Base-by-base conservation (phyloP, 2,329 filamentous ascomycete genomes). In the Claviceps purpurea region DNA sequence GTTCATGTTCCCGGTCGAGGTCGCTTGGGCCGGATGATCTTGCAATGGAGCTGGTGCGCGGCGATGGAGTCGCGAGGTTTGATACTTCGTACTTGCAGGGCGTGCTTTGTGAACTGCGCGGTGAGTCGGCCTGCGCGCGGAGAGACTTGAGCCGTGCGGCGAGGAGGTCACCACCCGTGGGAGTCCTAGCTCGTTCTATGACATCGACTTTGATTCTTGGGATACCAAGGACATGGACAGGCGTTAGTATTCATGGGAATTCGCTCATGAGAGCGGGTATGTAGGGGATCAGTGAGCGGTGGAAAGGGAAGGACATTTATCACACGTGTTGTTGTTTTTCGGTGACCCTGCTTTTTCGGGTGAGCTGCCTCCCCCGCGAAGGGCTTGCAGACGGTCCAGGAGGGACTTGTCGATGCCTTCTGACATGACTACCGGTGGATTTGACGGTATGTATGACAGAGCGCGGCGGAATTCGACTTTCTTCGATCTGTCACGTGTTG, bases 341-440 rank as follows among this genome's bases (percentile, higher is more conserved):
- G 52, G 14, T 16, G 50, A 10, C 16, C 10, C 40, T 26, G 24
- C 53, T 22, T 51, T 52, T 30, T 52, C 42, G 57, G 55, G 65
- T 59, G 61, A 73, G 71, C 58, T 56, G 54, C 57, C 61, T 24
- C 57, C 56, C 22, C 65, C 66, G 47, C 67, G 63, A 40, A 81
- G 65, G 10, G 77, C 77, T 50, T 77, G 77, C 34, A 81, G 68
- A 34, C 78, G 73, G 52, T 76, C 73, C 22, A 80, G 64, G 24
- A 81, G 65, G 20, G 71, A 72, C 54, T 66, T 70, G 57, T 79
- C 76, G 34, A 68, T 51, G 38, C 65, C 62, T 54, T 65, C 59
- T 6, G 64, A 59, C 68, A 70, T 70, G 34, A 40, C 13, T 6
- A 13, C 41, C 30, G 34, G 18, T n/a, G 46, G 30, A 5, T 14